Evolutionary conservation across 176 grass and related monocot species (phyloP).

Genomic region (Rhipidocladum racemiflorum): DNA sequence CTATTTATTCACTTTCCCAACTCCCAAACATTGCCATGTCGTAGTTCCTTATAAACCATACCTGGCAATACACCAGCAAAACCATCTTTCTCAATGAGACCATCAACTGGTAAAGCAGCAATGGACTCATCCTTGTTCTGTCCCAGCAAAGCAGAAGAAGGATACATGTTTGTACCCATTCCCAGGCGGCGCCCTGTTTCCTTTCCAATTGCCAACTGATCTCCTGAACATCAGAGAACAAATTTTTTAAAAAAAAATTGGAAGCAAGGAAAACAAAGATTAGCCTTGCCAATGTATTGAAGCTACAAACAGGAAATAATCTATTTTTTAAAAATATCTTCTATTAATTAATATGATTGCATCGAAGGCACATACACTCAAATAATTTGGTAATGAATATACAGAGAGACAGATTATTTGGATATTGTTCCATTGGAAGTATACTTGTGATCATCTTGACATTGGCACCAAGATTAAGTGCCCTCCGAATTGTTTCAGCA

Average conservation of each 20-base stretch:
- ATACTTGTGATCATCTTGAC: slow-evolving; percentile 87
- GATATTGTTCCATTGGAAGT: neutral
- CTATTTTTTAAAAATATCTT: neutral
- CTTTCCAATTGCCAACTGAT: slow-evolving; percentile 74
- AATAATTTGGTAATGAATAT: neutral
- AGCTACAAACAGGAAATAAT: neutral
- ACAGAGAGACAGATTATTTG: neutral
- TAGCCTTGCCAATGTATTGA: neutral
- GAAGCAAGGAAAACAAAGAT: neutral
- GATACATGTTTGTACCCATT: slow-evolving; percentile 88
- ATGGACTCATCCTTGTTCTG: slow-evolving; percentile 73
- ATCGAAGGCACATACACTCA: neutral
- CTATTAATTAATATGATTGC: neutral
- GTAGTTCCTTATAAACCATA: slow-evolving; percentile 15
- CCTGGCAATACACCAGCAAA: slow-evolving; percentile 86
- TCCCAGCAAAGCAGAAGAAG: slow-evolving; percentile 71
- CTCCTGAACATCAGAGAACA: slow-evolving; percentile 41
- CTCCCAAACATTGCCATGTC: neutral
- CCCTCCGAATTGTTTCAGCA: slow-evolving; percentile 77
- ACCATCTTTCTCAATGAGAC: slow-evolving; percentile 83
- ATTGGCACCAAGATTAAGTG: slow-evolving; percentile 75
- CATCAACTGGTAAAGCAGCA: slow-evolving; percentile 70
- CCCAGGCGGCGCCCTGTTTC: slow-evolving; percentile 70
- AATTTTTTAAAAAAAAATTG: neutral
- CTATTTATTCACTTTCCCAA: neutral